Evolutionary conservation across 352 stramenopile species (phyloP).

Genomic region (Blastocystis sp.): DNA sequence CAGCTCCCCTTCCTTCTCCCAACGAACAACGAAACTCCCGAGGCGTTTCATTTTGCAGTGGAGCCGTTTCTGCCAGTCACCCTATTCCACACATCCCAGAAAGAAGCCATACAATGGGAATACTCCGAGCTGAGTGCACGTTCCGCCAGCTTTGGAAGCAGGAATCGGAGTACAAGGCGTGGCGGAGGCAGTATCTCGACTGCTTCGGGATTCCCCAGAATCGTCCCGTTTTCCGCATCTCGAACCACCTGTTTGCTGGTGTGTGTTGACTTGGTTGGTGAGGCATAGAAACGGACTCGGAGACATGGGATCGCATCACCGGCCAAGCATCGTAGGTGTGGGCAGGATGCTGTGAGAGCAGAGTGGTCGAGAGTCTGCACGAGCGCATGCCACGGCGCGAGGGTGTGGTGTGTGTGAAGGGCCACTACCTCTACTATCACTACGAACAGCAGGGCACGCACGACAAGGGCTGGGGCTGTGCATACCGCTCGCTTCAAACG

Average conservation of each 20-base stretch:
- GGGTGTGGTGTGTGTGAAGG: conserved; percentile 74
- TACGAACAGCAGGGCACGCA: conserved; percentile 80
- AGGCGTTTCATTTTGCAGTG: conserved; percentile 1
- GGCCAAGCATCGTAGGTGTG: not conserved
- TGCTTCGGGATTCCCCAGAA: not conserved
- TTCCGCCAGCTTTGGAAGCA: not conserved
- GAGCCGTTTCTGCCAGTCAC: not conserved
- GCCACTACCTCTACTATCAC: conserved; percentile 82
- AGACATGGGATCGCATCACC: not conserved
- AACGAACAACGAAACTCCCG: not conserved
- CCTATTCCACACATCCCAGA: not conserved
- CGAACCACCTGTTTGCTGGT: conserved; percentile 29
- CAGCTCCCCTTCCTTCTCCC: not conserved
- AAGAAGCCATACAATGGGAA: not conserved
- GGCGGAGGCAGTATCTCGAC: not conserved
- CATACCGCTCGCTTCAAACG: conserved; percentile 82
- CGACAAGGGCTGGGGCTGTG: conserved; percentile 83
- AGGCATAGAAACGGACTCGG: not conserved
- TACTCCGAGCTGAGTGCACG: not conserved
- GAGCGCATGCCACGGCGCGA: conserved; percentile 27
- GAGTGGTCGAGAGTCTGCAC: not conserved
- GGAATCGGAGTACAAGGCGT: not conserved
- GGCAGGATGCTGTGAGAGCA: not conserved
- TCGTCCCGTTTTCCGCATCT: conserved; percentile 46
- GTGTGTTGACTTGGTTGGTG: not conserved